Evolutionary conservation across 139 green algal genomes (phyloP).

Genomic region (Closterium sp.): DNA sequence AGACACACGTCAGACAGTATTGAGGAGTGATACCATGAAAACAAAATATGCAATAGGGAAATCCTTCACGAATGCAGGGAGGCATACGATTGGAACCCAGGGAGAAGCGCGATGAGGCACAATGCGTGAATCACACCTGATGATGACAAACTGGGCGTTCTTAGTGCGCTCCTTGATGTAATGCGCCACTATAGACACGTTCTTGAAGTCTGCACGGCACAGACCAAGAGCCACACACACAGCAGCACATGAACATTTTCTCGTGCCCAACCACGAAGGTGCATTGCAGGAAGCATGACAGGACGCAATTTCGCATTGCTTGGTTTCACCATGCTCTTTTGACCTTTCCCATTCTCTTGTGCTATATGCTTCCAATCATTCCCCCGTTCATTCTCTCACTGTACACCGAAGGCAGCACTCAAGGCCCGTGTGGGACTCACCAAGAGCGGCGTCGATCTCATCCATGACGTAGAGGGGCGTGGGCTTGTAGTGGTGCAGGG

Average conservation of each 20-base stretch:
- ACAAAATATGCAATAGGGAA: not conserved
- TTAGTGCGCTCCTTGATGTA: conserved; percentile 94
- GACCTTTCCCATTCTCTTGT: too few relatives aligned
- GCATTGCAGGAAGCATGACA: too few relatives aligned
- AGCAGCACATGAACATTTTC: not conserved
- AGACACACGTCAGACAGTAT: too few relatives aligned
- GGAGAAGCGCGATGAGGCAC: too few relatives aligned
- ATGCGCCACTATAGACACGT: conserved; percentile 98
- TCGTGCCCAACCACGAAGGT: too few relatives aligned
- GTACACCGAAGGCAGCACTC: too few relatives aligned
- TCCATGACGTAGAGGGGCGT: conserved; percentile 99
- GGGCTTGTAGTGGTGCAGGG: conserved; percentile 98
- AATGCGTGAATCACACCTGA: conserved; percentile 57
- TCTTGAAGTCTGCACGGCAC: conserved; percentile 75
- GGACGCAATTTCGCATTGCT: too few relatives aligned
- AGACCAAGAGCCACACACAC: not conserved
- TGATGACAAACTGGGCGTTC: conserved; percentile 96
- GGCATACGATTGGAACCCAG: too few relatives aligned
- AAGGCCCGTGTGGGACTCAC: conserved; percentile 5
- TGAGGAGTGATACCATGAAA: too few relatives aligned
- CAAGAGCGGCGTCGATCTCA: conserved; percentile 97
- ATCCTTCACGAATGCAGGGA: not conserved
- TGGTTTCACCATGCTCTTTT: too few relatives aligned
- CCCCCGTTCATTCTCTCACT: too few relatives aligned
- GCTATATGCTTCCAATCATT: too few relatives aligned